Conservation (phyloP, 495 filamentous ascomycete genomes). For the Aspergillus leporis region DNA sequence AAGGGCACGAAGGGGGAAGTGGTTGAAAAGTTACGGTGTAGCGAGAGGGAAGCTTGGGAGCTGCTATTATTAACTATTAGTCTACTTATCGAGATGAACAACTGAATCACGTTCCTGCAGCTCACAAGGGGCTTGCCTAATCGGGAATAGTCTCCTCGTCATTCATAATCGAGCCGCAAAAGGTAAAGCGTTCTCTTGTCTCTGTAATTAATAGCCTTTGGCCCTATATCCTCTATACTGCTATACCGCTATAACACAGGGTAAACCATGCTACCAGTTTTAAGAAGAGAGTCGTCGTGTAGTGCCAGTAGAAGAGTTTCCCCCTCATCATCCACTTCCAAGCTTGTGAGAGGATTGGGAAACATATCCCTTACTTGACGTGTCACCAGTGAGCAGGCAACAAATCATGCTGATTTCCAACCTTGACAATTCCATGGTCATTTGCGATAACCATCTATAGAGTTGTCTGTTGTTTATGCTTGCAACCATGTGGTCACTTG, state of each 20-base stretch:
- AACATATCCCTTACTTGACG: neutral
- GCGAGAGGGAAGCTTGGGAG: neutral
- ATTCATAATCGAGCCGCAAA: neutral
- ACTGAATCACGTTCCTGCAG: slow-evolving; percentile 3
- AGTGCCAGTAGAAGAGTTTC: too few relatives aligned
- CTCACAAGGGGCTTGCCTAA: slow-evolving; percentile 1
- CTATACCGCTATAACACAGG: neutral
- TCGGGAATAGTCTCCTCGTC: slow-evolving; percentile 9
- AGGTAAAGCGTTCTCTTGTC: neutral
- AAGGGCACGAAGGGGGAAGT: neutral
- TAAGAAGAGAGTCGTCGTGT: too few relatives aligned
- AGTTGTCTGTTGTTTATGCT: neutral
- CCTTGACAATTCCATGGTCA: too few relatives aligned
- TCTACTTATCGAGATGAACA: neutral
- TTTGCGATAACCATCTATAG: too few relatives aligned
- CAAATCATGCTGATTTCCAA: too few relatives aligned
- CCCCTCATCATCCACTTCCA: too few relatives aligned
- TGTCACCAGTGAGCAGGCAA: neutral
- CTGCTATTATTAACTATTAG: too few relatives aligned
- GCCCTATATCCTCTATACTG: too few relatives aligned
- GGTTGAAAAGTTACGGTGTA: neutral
- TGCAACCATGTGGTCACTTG: neutral
- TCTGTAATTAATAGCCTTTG: too few relatives aligned
- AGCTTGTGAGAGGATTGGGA: too few relatives aligned
- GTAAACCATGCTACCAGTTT: neutral